Base-by-base conservation (phyloP, 176 grass and related monocot genomes). In the Elaeis guineensis region DNA sequence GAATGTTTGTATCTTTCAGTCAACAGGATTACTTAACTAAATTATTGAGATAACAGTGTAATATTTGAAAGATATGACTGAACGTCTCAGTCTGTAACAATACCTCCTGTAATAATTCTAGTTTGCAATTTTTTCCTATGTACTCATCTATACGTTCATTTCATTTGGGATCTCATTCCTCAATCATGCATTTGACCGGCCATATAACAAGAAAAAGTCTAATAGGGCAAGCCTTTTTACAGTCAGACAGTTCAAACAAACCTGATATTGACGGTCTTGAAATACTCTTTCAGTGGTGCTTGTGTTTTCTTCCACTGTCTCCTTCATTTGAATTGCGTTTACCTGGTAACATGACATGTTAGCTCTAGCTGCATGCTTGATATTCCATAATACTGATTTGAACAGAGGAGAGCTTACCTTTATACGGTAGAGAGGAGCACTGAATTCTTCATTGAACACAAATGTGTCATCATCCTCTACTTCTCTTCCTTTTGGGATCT, bases 311-410 rank as follows among this genome's bases (percentile, higher is more conserved):
- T 92, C 94, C 53, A 98, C 88, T 8, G 94, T 98, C 68, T 98
- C 94, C 58, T 98, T 98, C 88, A 98, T 98, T 63, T 98, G 94
- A 79, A 98, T 98, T 58, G 94, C 94, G 83, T 98, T 98, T 52
- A 98, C 94, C 94, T 98, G 66, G 17, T 82, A 79, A 24, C 23
- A 59, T 25, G 67, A 54, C 58, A 59, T 64, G 30, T 65, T 60
- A 75, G 68, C 52, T 65, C 55, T 50, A 69, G 19, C 29, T 52
- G 79, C 73, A 63, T 49, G 57, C 19, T 63, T 67, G 35, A 63
- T 17, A 51, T 21, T 44, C 14, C 4, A 30, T 14, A 35, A 9
- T n/a, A 6, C 24, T 19, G 9, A 55, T 55, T 30, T 53, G 35
- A 66, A 49, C 24, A n/a, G 50, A 55, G 6, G 9, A 64, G 58